These are phyloP conservation scores for Lactarius quietus DNA, from an alignment of 768 basidiomycete genomes.

Conservation along the genomic window DNA sequence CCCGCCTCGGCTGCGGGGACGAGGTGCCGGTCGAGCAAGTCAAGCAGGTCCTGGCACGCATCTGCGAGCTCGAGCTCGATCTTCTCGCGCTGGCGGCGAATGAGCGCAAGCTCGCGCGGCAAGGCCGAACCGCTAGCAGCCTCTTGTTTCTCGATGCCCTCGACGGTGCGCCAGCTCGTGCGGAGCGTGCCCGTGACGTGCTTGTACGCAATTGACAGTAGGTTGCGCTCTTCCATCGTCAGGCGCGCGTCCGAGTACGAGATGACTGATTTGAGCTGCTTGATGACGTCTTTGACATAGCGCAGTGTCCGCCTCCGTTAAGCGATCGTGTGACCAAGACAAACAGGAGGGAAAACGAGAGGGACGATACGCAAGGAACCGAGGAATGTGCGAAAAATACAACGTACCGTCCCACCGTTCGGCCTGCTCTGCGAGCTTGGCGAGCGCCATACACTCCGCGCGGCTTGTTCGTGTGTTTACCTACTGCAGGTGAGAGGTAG, in stretches of 20 bases:
- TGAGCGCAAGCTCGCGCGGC: constrained; percentile 58
- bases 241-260: constrained; percentile 63
- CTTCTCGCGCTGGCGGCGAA: constrained; percentile 66
- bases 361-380: not conserved
- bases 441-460: constrained; percentile 52
- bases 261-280: constrained; percentile 73
- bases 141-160: constrained; percentile 69
- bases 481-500: constrained; percentile 16
- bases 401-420: constrained; percentile 80
- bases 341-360: not conserved
- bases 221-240: constrained; percentile 81
- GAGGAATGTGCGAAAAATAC: not conserved
- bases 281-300: constrained; percentile 56
- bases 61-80: constrained; percentile 75
- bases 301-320: not conserved
- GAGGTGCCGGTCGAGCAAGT: constrained; percentile 57
- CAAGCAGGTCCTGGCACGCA: constrained; percentile 76
- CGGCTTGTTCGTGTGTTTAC: constrained; percentile 25
- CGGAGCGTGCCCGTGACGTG: constrained; percentile 81
- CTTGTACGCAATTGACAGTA: constrained; percentile 89
- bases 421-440: constrained; percentile 83
- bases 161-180: constrained; percentile 80
- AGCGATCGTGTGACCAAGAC: not conserved
- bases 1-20: constrained; percentile 63
- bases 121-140: constrained; percentile 40